Conservation (phyloP, 2,329 filamentous ascomycete genomes). For the Akanthomyces muscarius region DNA sequence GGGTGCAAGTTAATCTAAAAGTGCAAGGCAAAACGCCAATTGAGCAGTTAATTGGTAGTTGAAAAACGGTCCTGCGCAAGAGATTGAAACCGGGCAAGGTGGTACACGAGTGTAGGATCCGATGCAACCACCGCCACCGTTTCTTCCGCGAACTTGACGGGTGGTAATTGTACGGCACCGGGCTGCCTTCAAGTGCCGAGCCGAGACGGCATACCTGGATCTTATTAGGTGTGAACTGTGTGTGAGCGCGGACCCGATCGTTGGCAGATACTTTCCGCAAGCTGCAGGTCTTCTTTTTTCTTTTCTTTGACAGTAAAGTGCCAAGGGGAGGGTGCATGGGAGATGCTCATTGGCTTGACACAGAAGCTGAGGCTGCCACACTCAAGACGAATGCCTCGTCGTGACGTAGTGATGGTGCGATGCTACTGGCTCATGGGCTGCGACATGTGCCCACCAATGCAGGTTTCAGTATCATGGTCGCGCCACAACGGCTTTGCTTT, state of each 20-base stretch:
- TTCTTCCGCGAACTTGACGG: not conserved
- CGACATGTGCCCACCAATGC: not conserved
- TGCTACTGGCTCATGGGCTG: not conserved
- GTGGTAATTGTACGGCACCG: not conserved
- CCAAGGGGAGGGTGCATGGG: not conserved
- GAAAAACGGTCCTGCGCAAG: not conserved
- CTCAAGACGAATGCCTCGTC: not conserved
- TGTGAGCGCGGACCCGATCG: not conserved
- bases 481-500: not conserved
- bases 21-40: not conserved
- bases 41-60: not conserved
- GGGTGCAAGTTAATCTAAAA: not conserved
- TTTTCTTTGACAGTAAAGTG: not conserved
- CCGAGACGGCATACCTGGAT: not conserved
- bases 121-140: not conserved
- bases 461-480: not conserved
- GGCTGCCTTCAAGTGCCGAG: not conserved
- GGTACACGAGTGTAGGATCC: not conserved
- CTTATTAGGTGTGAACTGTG: not conserved
- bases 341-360: not conserved
- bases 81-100: not conserved
- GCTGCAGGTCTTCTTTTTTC: not conserved
- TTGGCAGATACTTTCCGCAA: not conserved
- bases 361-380: not conserved
- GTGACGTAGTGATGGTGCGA: slow-evolving; percentile 5